Percentiles rank a stretch among this genome's conserved stretches.
Evolutionary conservation across 1,284 basidiomycete genomes (phyloP).

Genomic region (Cystobasidium pallidum): DNA sequence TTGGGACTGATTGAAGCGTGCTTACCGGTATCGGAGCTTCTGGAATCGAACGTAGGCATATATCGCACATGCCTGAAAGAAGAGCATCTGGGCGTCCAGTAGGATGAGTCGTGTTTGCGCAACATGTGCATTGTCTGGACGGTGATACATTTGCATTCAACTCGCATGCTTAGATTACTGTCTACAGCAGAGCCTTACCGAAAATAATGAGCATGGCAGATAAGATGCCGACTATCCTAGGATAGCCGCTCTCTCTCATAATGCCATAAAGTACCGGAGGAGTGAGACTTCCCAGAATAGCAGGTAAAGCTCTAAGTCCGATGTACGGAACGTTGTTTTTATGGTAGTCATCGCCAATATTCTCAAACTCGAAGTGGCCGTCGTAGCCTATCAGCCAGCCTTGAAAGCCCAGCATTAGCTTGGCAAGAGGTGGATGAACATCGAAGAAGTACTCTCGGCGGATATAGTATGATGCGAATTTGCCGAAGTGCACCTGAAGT

Average conservation of each 20-base stretch:
- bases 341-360: constrained; percentile 91
- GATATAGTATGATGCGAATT: constrained; percentile 88
- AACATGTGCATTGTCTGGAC: constrained; percentile 91
- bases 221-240: constrained; percentile 82
- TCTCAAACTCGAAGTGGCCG: constrained; percentile 89
- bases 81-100: constrained; percentile 89
- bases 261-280: constrained; percentile 90
- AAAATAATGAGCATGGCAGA: constrained; percentile 83
- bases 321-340: constrained; percentile 87
- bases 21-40: constrained; percentile 86
- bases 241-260: constrained; percentile 97
- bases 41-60: constrained; percentile 96
- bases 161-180: not conserved
- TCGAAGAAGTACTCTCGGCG: constrained; percentile 96
- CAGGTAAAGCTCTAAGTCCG: constrained; percentile 88
- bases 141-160: not conserved
- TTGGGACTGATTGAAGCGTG: not conserved
- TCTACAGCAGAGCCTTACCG: constrained; percentile 63
- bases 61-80: constrained; percentile 93
- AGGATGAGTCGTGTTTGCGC: constrained; percentile 94
- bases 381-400: constrained; percentile 98
- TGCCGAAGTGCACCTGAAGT: constrained; percentile 67
- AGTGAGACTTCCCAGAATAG: constrained; percentile 85
- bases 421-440: constrained; percentile 95
- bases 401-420: constrained; percentile 85